These are phyloP conservation scores for Priceomyces haplophilus DNA, from an alignment of 805 yeast species.

Conservation along the genomic window DNA sequence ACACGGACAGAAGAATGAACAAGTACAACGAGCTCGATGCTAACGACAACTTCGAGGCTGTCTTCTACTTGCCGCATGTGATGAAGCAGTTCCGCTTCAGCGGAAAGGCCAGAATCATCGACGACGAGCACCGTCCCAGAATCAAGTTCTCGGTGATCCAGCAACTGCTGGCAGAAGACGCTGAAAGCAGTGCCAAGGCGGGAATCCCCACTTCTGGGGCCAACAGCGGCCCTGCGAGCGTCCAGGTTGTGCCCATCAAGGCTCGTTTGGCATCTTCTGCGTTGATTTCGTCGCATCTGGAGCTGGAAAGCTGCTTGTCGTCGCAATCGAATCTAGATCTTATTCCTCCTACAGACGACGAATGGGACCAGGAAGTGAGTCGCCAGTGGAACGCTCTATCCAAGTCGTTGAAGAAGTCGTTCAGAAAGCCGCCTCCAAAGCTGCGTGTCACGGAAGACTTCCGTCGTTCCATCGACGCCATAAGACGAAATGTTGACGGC, in stretches of 20 bases:
- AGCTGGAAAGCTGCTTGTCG: not conserved
- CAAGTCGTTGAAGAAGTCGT: slow-evolving; percentile 57
- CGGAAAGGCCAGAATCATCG: slow-evolving; percentile 56
- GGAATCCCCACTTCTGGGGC: not conserved
- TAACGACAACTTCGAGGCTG: slow-evolving; percentile 63
- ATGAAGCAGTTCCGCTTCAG: slow-evolving; percentile 71
- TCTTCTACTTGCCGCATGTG: slow-evolving; percentile 62
- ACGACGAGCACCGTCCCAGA: slow-evolving; percentile 28
- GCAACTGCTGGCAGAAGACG: slow-evolving; percentile 13
- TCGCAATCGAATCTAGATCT: slow-evolving; percentile 19
- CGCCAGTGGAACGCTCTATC: slow-evolving; percentile 65
- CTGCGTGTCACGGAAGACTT: slow-evolving; percentile 52
- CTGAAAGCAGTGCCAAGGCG: too few species aligned
- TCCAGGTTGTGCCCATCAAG: slow-evolving; percentile 3
- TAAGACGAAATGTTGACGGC: slow-evolving; percentile 82
- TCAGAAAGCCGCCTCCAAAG: slow-evolving; percentile 75
- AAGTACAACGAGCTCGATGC: slow-evolving; percentile 53
- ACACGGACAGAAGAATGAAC: slow-evolving; percentile 68
- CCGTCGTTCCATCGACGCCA: slow-evolving; percentile 60
- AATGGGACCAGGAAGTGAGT: slow-evolving; percentile 64
- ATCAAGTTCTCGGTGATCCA: slow-evolving; percentile 30
- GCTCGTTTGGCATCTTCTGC: slow-evolving; percentile 21
- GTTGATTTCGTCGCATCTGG: slow-evolving; percentile 10
- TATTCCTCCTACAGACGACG: slow-evolving; percentile 52
- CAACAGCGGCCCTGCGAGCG: not conserved